These are phyloP conservation scores for Pythium monospermum DNA, from an alignment of 352 stramenopile genomes.

Conservation along the genomic window DNA sequence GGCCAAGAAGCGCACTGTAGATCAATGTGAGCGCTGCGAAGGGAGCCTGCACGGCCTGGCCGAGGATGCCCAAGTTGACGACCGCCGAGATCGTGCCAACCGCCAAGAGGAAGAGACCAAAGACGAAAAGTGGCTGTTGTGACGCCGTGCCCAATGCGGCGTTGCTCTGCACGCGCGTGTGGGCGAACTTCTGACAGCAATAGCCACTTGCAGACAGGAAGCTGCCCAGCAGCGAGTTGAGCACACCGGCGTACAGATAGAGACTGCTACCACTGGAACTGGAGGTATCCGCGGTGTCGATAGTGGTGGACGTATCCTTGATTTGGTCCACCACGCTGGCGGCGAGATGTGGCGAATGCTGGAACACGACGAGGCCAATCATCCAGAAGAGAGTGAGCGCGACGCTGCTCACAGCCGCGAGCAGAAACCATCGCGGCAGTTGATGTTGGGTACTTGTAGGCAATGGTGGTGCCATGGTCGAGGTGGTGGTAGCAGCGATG, in stretches of 20 bases:
- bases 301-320: neutral
- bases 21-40: conserved; percentile 78
- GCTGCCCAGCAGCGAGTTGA: conserved; percentile 71
- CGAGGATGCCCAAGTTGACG: conserved; percentile 66
- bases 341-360: conserved; percentile 27
- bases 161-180: conserved; percentile 45
- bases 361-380: conserved; percentile 33
- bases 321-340: conserved; percentile 9
- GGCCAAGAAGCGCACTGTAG: conserved; percentile 65
- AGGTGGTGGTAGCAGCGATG: no score
- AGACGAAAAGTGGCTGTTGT: conserved; percentile 54
- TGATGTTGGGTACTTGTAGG: no score
- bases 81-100: conserved; percentile 69
- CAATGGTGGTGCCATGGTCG: neutral
- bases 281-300: conserved; percentile 1
- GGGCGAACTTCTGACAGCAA: conserved; percentile 74
- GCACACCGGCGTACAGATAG: conserved; percentile 60
- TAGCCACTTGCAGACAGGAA: conserved; percentile 78
- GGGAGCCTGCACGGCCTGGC: conserved; percentile 70
- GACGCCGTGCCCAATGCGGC: conserved; percentile 49
- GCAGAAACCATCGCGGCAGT: conserved; percentile 57
- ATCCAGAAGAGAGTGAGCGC: conserved; percentile 46
- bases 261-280: conserved; percentile 17
- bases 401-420: conserved; percentile 33
- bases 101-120: conserved; percentile 50